A percentile compares a stretch with the other conserved stretches of the same genome.
Conservation (phyloP, 2,329 filamentous ascomycete genomes). For the Pseudogymnoascus destructans region DNA sequence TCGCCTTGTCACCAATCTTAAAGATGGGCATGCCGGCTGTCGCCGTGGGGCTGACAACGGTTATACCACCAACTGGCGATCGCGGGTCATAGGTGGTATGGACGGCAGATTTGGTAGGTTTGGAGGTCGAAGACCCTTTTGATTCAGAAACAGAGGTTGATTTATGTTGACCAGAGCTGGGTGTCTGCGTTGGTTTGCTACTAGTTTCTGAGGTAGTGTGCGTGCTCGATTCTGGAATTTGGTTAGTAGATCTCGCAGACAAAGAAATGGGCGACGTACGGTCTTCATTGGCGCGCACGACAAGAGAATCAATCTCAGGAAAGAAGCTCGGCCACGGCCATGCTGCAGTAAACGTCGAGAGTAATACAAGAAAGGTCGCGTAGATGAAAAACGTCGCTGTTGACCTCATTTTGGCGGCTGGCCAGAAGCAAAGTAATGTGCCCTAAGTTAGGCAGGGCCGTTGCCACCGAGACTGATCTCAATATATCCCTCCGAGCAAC, state of each 20-base stretch:
- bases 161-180: not conserved
- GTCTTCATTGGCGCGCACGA: constrained; percentile 27
- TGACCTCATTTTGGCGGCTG: not conserved
- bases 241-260: not conserved
- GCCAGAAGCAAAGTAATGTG: not conserved
- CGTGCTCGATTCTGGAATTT: not conserved
- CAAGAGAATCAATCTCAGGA: constrained; percentile 38
- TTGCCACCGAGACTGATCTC: not conserved
- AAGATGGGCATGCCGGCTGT: constrained; percentile 36
- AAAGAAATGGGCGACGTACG: not conserved
- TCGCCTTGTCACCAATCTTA: constrained; percentile 46
- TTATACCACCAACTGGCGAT: constrained; percentile 38
- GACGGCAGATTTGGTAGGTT: constrained; percentile 10
- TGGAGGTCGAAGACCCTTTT: not conserved
- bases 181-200: not conserved
- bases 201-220: not conserved
- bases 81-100: constrained; percentile 30
- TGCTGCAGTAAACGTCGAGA: constrained; percentile 30
- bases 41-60: constrained; percentile 39
- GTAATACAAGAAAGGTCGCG: constrained; percentile 38
- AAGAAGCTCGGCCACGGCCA: constrained; percentile 45
- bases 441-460: not conserved
- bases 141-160: not conserved
- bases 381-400: constrained; percentile 34
- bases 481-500: not conserved